Percentiles rank a stretch among this genome's conserved stretches.
These are phyloP conservation scores for Ophidiomyces ophidiicola DNA, from an alignment of 2,329 filamentous ascomycete genomes.

Conservation along the genomic window DNA sequence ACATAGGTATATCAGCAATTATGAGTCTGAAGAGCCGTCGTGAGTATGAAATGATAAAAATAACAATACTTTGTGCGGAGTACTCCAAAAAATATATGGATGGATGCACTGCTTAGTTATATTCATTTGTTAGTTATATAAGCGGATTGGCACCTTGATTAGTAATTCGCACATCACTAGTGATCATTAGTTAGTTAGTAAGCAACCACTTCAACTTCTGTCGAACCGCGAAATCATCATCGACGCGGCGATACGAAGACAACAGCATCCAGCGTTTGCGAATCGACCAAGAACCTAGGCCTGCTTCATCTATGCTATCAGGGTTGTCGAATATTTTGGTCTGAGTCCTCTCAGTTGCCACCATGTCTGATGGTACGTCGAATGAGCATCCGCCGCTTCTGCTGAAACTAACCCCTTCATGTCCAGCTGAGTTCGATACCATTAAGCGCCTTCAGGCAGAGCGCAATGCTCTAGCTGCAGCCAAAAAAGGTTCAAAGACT, in stretches of 20 bases:
- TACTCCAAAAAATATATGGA: no score
- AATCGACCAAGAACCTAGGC: slow-evolving; percentile 26
- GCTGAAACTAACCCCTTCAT: slow-evolving; percentile 18
- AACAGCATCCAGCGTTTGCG: neutral
- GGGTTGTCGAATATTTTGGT: slow-evolving; percentile 20
- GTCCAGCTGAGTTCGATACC: slow-evolving; percentile 65
- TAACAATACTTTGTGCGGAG: no score
- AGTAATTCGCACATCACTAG: no score
- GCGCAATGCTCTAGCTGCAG: slow-evolving; percentile 68
- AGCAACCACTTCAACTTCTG: no score
- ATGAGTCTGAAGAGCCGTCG: no score
- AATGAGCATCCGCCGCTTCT: slow-evolving; percentile 10
- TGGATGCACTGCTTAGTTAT: no score
- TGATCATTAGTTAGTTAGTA: no score
- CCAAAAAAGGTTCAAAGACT: slow-evolving; percentile 68
- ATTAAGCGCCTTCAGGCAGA: slow-evolving; percentile 83
- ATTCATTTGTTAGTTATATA: no score
- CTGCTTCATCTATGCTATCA: slow-evolving; percentile 20
- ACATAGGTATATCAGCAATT: no score
- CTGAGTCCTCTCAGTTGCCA: slow-evolving; percentile 19
- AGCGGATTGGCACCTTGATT: no score
- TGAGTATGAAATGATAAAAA: no score
- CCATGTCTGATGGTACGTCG: slow-evolving; percentile 35
- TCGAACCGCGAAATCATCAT: no score
- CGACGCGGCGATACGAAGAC: neutral